phyloP scores from a whole-genome alignment of 345 rosid species.

The Ceriops tagal region DNA sequence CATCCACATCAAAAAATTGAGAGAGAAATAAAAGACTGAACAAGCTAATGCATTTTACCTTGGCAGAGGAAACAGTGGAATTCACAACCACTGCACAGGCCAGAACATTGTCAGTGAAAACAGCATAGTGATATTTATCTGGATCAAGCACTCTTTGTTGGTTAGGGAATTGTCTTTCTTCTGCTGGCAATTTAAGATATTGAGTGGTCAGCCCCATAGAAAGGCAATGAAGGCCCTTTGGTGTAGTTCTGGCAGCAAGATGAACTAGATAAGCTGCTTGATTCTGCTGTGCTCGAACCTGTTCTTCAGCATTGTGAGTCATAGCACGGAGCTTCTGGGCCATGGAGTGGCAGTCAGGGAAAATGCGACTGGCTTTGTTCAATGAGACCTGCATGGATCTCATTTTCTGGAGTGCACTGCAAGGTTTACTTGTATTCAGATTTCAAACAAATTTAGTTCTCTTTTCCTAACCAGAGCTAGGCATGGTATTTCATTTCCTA shows the following conservation, averaged over 20 bases:
- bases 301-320: conserved; percentile 70
- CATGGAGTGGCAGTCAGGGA: conserved; percentile 63
- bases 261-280: conserved; percentile 56
- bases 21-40: neutral
- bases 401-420: conserved; percentile 64
- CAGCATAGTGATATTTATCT: conserved; percentile 29
- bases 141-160: conserved; percentile 48
- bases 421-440: conserved; percentile 25
- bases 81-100: conserved; percentile 34
- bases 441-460: conserved; percentile 9
- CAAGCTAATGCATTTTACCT: conserved; percentile 39
- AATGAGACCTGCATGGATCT: conserved; percentile 57
- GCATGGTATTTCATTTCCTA: neutral
- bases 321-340: conserved; percentile 71
- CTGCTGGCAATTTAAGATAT: conserved; percentile 47
- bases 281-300: conserved; percentile 60
- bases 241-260: conserved; percentile 31
- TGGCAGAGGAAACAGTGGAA: conserved; percentile 40
- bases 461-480: neutral
- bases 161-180: conserved; percentile 65
- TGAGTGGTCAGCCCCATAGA: conserved; percentile 26
- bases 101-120: conserved; percentile 26
- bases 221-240: conserved; percentile 33
- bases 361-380: conserved; percentile 52
- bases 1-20: neutral